Percentiles rank a stretch among this genome's conserved stretches.
These are phyloP conservation scores for Diplodia seriata DNA, from an alignment of 2,329 filamentous ascomycete species.

Conservation along the genomic window DNA sequence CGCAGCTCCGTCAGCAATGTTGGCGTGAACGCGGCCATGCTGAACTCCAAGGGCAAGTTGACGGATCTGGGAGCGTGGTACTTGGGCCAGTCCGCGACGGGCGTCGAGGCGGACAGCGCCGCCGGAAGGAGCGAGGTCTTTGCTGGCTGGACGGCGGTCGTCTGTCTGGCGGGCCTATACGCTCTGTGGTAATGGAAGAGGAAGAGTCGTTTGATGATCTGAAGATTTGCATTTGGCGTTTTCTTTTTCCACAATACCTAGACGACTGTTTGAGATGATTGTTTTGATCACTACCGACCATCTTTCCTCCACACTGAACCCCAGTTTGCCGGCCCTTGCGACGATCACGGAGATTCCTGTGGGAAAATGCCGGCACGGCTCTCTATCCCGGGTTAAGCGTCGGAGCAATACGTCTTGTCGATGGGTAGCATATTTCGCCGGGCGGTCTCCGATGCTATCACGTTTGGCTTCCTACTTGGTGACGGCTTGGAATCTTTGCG, in stretches of 20 bases:
- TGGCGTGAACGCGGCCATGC: slow-evolving; percentile 73
- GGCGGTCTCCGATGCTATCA: background rate
- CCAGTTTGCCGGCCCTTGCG: background rate
- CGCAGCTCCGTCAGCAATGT: slow-evolving; percentile 74
- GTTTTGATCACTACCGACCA: background rate
- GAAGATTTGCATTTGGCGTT: slow-evolving; percentile 7
- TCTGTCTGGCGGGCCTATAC: slow-evolving; percentile 28
- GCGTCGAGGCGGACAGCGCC: slow-evolving; percentile 46
- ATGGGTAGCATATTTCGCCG: slow-evolving; percentile 4
- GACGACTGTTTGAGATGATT: background rate
- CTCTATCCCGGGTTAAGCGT: slow-evolving; percentile 17
- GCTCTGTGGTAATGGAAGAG: slow-evolving; percentile 21
- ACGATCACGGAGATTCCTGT: slow-evolving; percentile 4
- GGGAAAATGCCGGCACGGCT: slow-evolving; percentile 16
- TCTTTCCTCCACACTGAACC: background rate
- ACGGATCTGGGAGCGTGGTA: slow-evolving; percentile 82
- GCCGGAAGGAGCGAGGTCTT: slow-evolving; percentile 32
- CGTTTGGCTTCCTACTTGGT: too few species aligned
- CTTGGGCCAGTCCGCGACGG: slow-evolving; percentile 61
- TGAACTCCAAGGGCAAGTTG: slow-evolving; percentile 70
- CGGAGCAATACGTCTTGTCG: slow-evolving; percentile 7
- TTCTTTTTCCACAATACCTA: background rate
- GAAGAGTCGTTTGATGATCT: background rate
- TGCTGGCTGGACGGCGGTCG: slow-evolving; percentile 34
- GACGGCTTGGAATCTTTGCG: too few species aligned